Conservation (phyloP, 306 rosid genomes). For the Fragaria iinumae region DNA sequence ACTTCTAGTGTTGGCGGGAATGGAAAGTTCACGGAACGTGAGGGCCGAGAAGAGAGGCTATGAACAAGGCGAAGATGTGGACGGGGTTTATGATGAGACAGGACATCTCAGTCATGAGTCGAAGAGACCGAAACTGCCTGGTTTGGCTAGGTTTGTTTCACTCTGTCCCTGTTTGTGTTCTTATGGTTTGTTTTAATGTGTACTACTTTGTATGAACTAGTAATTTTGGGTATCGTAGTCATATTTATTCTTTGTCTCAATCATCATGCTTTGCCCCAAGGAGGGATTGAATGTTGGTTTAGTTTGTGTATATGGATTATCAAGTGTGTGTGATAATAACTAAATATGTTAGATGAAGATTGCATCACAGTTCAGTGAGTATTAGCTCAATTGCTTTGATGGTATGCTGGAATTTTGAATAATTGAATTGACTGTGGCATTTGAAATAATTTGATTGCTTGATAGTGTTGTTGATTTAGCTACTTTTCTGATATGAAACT, state of each 20-base stretch:
- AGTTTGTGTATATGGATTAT: neutral
- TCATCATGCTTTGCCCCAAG: neutral
- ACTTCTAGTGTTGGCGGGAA: slow-evolving; percentile 27
- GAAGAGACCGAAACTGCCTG: slow-evolving; percentile 63
- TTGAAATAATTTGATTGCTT: neutral
- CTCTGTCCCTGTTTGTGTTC: neutral
- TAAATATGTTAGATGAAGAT: neutral
- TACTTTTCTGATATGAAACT: neutral
- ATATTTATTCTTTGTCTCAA: neutral
- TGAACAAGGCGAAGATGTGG: slow-evolving; percentile 37
- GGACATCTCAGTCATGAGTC: slow-evolving; percentile 39
- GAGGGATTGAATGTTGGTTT: neutral
- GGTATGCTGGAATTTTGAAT: neutral
- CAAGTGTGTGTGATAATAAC: too few species aligned
- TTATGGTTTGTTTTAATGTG: neutral
- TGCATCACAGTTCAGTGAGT: neutral
- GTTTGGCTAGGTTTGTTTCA: slow-evolving; percentile 66
- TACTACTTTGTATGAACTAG: neutral
- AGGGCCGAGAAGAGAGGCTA: slow-evolving; percentile 62
- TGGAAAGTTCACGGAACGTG: slow-evolving; percentile 60
- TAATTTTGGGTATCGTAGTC: neutral
- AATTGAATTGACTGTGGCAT: too few species aligned
- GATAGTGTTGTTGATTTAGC: neutral
- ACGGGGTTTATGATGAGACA: slow-evolving; percentile 18
- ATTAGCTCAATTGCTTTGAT: slow-evolving; percentile 7